phyloP scores from a whole-genome alignment of 2,329 filamentous ascomycete genomes.

The Polychaeton citri region DNA sequence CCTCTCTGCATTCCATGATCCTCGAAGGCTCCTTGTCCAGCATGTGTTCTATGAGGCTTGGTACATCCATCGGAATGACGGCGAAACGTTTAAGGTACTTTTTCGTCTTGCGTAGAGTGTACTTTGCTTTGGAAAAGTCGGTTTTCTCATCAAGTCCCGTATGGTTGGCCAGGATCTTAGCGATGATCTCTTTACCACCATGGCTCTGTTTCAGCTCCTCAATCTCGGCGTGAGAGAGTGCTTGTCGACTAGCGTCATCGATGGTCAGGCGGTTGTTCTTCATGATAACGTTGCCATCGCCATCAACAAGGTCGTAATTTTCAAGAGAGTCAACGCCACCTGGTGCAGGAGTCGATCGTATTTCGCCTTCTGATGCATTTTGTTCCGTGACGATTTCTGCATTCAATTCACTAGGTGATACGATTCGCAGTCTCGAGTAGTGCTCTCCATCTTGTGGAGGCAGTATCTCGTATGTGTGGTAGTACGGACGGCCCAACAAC shows the following conservation, averaged over 20 bases:
- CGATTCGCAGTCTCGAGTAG: slow-evolving; percentile 60
- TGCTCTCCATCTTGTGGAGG: slow-evolving; percentile 53
- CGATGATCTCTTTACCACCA: slow-evolving; percentile 76
- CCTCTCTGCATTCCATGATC: slow-evolving; percentile 76
- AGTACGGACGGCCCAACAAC: slow-evolving; percentile 78
- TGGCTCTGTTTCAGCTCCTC: slow-evolving; percentile 56
- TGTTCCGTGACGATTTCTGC: slow-evolving; percentile 54
- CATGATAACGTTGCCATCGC: slow-evolving; percentile 37
- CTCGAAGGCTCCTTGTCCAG: slow-evolving; percentile 67
- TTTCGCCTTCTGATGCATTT: slow-evolving; percentile 29
- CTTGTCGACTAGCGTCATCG: slow-evolving; percentile 57
- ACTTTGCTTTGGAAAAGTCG: slow-evolving; percentile 83
- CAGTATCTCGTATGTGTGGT: slow-evolving; percentile 80
- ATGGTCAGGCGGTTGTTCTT: slow-evolving; percentile 51
- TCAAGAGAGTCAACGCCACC: slow-evolving; percentile 16
- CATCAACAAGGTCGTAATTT: slow-evolving; percentile 33
- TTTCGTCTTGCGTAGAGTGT: slow-evolving; percentile 83
- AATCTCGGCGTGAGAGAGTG: slow-evolving; percentile 57
- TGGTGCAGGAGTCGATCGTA: slow-evolving; percentile 22
- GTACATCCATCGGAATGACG: slow-evolving; percentile 69
- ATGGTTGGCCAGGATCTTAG: slow-evolving; percentile 84
- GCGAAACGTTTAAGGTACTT: slow-evolving; percentile 89
- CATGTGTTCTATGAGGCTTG: slow-evolving; percentile 61
- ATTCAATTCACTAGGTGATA: slow-evolving; percentile 70
- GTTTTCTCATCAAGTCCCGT: slow-evolving; percentile 89